phyloP scores from a whole-genome alignment of 192 early-diverging fungal species.

The Mortierella antarctica region DNA sequence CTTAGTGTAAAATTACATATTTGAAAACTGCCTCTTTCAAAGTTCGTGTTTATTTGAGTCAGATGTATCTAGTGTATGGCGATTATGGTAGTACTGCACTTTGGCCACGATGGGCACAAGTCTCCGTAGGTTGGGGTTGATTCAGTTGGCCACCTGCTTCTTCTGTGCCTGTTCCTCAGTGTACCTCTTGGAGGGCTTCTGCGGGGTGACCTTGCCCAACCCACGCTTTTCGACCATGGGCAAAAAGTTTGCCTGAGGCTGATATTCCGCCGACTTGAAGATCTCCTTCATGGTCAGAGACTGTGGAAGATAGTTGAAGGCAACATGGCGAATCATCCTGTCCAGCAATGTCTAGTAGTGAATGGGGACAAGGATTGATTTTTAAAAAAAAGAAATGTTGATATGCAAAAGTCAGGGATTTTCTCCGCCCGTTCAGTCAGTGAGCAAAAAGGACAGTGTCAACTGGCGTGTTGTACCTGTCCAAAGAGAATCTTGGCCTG shows the following conservation, averaged over 20 bases:
- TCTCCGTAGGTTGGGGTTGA: too few species aligned
- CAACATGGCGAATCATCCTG: conserved; percentile 1
- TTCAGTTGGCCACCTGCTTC: neutral
- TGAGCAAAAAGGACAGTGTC: too few species aligned
- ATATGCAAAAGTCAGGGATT: neutral
- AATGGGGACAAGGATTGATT: neutral
- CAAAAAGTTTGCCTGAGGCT: conserved; percentile 4
- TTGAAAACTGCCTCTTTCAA: too few species aligned
- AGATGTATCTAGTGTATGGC: too few species aligned
- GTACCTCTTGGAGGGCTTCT: conserved; percentile 1
- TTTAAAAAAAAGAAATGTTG: neutral
- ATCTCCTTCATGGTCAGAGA: neutral
- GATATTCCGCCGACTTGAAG: neutral
- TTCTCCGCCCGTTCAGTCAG: neutral
- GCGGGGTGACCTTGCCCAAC: neutral
- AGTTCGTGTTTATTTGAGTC: too few species aligned
- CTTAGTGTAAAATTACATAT: neutral
- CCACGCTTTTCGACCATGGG: conserved; percentile 1
- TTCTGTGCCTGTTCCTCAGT: neutral
- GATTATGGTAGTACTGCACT: too few species aligned
- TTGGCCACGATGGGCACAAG: too few species aligned
- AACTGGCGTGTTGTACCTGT: neutral
- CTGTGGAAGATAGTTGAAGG: conserved; percentile 1
- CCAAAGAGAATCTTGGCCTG: conserved; percentile 3
- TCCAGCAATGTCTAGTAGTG: conserved; percentile 1